phyloP scores from a whole-genome alignment of 768 basidiomycete species.

The Mycena chlorophos region DNA sequence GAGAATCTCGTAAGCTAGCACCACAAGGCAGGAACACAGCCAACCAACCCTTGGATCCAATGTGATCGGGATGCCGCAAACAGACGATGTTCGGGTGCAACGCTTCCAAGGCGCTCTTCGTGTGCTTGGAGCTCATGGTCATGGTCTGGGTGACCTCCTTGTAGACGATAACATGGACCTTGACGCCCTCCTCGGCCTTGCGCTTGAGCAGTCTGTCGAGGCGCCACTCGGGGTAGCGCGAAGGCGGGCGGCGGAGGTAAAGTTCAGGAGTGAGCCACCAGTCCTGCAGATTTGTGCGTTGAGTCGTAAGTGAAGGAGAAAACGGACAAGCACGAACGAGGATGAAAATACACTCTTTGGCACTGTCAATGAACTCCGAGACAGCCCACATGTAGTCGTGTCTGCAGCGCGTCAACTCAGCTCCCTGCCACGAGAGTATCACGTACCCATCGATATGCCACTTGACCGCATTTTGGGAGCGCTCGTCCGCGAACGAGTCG shows the following conservation, averaged over 20 bases:
- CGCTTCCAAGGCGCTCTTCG: slow-evolving; percentile 80
- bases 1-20: neutral
- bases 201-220: slow-evolving; percentile 81
- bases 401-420: too few relatives aligned
- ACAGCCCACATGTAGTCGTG: slow-evolving; percentile 97
- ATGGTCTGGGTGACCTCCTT: slow-evolving; percentile 96
- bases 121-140: slow-evolving; percentile 84
- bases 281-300: too few relatives aligned
- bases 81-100: slow-evolving; percentile 87
- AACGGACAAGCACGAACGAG: slow-evolving; percentile 25
- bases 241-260: slow-evolving; percentile 90
- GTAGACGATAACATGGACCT: slow-evolving; percentile 89
- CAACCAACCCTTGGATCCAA: slow-evolving; percentile 71
- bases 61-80: slow-evolving; percentile 90
- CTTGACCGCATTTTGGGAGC: slow-evolving; percentile 74
- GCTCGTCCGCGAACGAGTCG: slow-evolving; percentile 75
- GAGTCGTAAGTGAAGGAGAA: neutral
- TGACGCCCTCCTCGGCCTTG: slow-evolving; percentile 92
- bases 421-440: too few relatives aligned
- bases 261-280: slow-evolving; percentile 97
- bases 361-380: slow-evolving; percentile 83
- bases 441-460: slow-evolving; percentile 95
- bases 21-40: neutral
- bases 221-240: slow-evolving; percentile 82
- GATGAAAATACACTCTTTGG: slow-evolving; percentile 86